Evolutionary conservation across 208 protist species (phyloP).

Genomic region (Wallacemonas collosoma): DNA sequence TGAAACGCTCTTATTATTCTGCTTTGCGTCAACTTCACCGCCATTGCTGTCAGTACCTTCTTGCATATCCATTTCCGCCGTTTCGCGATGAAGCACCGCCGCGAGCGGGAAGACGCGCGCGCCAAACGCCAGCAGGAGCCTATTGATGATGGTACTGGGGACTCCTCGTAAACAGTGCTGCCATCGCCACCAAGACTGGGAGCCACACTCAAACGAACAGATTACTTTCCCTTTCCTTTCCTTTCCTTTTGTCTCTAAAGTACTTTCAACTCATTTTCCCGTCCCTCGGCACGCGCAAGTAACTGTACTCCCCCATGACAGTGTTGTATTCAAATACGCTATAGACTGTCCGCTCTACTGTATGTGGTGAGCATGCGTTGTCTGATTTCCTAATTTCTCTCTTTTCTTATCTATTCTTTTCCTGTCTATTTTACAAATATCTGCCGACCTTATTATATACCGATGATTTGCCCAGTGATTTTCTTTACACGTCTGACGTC

Average conservation of each 20-base stretch:
- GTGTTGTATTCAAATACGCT: constrained; percentile 4
- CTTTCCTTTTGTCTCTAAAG: constrained; percentile 1
- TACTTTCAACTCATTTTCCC: not conserved
- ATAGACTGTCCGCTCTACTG: not conserved
- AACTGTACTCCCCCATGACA: not conserved
- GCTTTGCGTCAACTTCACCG: constrained; percentile 46
- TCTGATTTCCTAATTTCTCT: not conserved
- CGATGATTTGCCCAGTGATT: not conserved
- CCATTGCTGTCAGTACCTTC: constrained; percentile 34
- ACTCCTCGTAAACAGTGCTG: not conserved
- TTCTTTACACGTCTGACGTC: not conserved
- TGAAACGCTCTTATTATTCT: constrained; percentile 40
- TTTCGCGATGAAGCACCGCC: constrained; percentile 40
- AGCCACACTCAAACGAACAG: not conserved
- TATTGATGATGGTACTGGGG: not conserved
- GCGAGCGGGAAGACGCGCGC: not conserved
- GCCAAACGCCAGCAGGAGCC: not conserved
- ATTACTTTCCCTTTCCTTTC: not conserved
- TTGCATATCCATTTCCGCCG: constrained; percentile 53
- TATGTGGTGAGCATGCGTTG: not conserved
- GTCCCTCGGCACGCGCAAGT: not conserved
- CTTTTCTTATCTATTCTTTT: not conserved
- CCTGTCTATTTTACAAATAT: not conserved
- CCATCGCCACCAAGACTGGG: not conserved
- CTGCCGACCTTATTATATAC: not conserved